Base-by-base conservation (phyloP, 2,329 filamentous ascomycete genomes). In the Zalaria obscura region DNA sequence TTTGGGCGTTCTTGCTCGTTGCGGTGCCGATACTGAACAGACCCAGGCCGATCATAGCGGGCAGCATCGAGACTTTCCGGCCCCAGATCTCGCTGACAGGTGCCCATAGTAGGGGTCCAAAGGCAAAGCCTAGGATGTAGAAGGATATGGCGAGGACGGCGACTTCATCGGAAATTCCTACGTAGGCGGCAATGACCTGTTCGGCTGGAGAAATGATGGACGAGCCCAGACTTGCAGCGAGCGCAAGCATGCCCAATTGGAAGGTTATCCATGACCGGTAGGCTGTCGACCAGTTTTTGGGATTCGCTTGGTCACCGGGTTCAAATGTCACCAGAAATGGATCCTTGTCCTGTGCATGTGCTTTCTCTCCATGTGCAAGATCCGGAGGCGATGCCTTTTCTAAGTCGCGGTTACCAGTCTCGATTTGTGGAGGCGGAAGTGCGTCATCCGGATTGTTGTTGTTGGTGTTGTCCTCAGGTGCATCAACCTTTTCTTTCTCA, bases 261-360 rank as follows among this genome's bases (percentile, higher is more conserved):
- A 70, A 57, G 0, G 69, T 72, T 39, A 72, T 56, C 56, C 61
- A 69, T 36, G 55, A 58, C 51, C 71, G 72, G 45, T 67, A 64
- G 3, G 38, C 35, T 4, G 53, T 49, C 0, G 55, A 54, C 59
- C 64, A 73, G 46, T 70, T 70, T 38, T 62, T 59, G 0, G 72
- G 71, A 44, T 74, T 70, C 5, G 54, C 52, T 61, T 83, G 73
- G 50, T 76, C 78, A 57, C 82, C 77, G 5, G 85, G 78, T 58
- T 96, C 85, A 91, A 91, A 61, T 9, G 46, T 44, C 10, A 59
- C 56, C 8, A 50, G 44, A 38, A 52, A 57, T 3, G 48, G 44
- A 40, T 50, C 43, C 25, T 34, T 37, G 18, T 39, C 18, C 25
- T 39, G 4, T 26, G 43, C 25, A 32, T 47, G 38, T 10, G 31